Conservation (phyloP, 2,329 filamentous ascomycete species). For the Fusarium humuli region DNA sequence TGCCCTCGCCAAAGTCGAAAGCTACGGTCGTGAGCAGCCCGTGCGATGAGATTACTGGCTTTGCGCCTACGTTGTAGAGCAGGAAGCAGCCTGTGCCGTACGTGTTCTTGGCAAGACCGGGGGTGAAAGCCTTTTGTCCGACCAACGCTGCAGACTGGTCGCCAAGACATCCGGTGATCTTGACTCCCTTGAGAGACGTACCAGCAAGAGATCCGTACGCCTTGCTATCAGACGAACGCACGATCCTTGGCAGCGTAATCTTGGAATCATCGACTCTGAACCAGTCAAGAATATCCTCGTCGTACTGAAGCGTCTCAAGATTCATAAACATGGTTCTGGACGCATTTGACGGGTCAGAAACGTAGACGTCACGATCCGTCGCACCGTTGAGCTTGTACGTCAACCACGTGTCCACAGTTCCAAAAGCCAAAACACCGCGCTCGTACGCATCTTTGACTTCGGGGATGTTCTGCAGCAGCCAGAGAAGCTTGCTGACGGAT, state of each 20-base stretch:
- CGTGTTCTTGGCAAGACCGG: slow-evolving; percentile 84
- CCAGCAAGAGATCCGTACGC: slow-evolving; percentile 74
- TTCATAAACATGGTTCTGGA: slow-evolving; percentile 89
- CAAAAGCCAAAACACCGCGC: slow-evolving; percentile 77
- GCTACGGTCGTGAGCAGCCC: slow-evolving; percentile 82
- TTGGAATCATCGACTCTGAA: slow-evolving; percentile 78
- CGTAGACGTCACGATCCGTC: slow-evolving; percentile 71
- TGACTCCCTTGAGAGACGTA: slow-evolving; percentile 73
- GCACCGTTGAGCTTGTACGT: slow-evolving; percentile 83
- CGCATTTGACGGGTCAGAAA: slow-evolving; percentile 86
- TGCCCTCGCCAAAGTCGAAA: slow-evolving; percentile 76
- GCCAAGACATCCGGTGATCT: slow-evolving; percentile 81
- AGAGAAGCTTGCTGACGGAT: slow-evolving; percentile 81
- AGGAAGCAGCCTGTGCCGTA: slow-evolving; percentile 89
- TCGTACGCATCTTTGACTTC: slow-evolving; percentile 78
- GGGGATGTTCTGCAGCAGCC: slow-evolving; percentile 77
- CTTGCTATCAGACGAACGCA: slow-evolving; percentile 76
- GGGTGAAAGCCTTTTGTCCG: slow-evolving; percentile 80
- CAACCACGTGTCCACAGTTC: slow-evolving; percentile 85
- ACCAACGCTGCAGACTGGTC: slow-evolving; percentile 86
- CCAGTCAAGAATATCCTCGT: slow-evolving; percentile 77
- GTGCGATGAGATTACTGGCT: slow-evolving; percentile 82
- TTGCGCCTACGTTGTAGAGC: slow-evolving; percentile 83
- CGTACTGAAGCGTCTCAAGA: slow-evolving; percentile 79
- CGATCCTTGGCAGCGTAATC: slow-evolving; percentile 79